Evolutionary conservation across 306 rosid species (phyloP), one percentile per base, ranked within the genome.

Genomic region (Pyrus betulifolia): DNA sequence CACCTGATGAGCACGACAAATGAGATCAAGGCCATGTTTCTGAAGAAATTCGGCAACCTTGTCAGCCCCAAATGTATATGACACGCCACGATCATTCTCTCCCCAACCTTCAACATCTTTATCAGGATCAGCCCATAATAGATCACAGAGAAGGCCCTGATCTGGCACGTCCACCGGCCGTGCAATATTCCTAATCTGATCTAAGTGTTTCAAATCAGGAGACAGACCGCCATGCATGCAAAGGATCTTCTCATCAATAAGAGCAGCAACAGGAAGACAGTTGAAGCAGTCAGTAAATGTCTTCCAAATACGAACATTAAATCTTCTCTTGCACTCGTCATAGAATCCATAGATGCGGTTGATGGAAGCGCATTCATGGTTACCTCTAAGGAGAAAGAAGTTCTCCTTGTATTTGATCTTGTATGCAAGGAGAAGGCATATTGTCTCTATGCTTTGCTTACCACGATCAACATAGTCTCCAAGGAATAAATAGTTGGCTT

Each of bases 381-480:
- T 91, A 30, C 97, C 97, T 85, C 93, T 89, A 42, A 89, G 93
- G 69, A 91, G 97, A 84, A 91, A 91, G 84, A 91, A 91, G 78
- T 91, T 91, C 78, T 91, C 97, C 86, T 82, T 91, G 89, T 86
- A 89, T 76, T 91, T 91, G 84, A 91, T 81, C 85, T 91, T 91
- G 87, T 89, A 89, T 1, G 97, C 89, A 17, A 91, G 91, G 77
- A 91, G 95, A 70, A 89, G 88, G 86, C 97, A 89, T 60, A 91
- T 89, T 33, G 95, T 91, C 85, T 88, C 93, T 69, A 91, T 83
- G 85, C 97, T 89, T 79, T 89, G 93, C 88, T 89, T 91, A 55
- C 97, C 94, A 58, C 95, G 95, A 82, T 91, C 97, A 80, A 91
- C 97, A 85, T 89, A 91, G 81, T 89, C 94, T 25, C 97, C 97